Base-by-base conservation (phyloP, 2,329 filamentous ascomycete genomes). In the Boeremia exigua region DNA sequence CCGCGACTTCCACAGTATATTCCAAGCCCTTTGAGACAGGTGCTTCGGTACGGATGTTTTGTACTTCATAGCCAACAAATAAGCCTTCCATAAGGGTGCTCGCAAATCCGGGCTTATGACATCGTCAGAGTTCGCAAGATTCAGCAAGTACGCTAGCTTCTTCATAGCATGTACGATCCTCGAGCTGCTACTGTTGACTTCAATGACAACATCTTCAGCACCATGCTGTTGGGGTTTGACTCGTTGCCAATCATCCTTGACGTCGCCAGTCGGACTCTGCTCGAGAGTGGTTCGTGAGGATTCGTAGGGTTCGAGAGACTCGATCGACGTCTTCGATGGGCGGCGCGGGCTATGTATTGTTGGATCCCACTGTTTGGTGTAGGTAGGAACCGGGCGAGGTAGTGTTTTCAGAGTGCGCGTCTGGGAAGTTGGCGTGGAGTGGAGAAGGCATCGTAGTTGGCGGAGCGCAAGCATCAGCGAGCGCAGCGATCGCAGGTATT, bases 1-100 rank as follows among this genome's bases (percentile, higher is more conserved):
- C 42, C 73, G 70, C 2, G 59, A 58, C 14, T 28, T 56, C 74
- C 74, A 77, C 8, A 78, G 49, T 6, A 73, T 39, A 27, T 73
- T 61, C 75, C 76, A 77, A 5, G 67, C 71, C 46, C 55, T 49
- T 28, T 63, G 48, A 2, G 72, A 59, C 4, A 77, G 51, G 28
- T 46, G 49, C 5, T 12, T 37, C 12, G 63, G 44, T 6, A 74
- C 39, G 6, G 53, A 52, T 6, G 63, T 57, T 28, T 64, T 56
- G 4, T 23, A 56, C 6, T 53, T 30, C 34, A 67, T 73, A 3
- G 66, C 65, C 11, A 58, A 47, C 17, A 25, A 50, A 49, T 77
- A 77, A 15, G 66, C 67, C 46, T 59, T 62, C 74, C 75, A 77
- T 17, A 76, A 30, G 7, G 47, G 49, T 10, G 49, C 51, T 15